Base-by-base conservation (phyloP, 768 basidiomycete genomes). In the Lentinula lateritia region DNA sequence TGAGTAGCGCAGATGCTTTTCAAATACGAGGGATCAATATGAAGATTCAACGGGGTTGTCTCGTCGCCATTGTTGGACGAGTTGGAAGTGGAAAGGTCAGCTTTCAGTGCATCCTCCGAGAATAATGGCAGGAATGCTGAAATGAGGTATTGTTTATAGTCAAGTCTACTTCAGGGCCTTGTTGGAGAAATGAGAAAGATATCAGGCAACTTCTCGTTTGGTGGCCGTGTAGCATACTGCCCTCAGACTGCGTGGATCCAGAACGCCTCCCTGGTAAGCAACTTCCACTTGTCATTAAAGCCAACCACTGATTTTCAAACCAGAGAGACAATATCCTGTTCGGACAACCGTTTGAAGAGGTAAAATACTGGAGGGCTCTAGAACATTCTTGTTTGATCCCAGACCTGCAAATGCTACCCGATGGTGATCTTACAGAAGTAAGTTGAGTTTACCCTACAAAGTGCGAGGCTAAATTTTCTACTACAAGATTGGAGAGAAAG, bases 241-340 rank as follows among this genome's bases (percentile, higher is more conserved):
- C 79, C 88, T 15, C 89, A 92, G 71, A 83, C 81, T 0, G 86
- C 88, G 0, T 92, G 89, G 89, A 90, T 92, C 52, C 87, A 89
- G 70, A 89, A 89, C 67, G 82, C 83, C 0, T 78, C 83, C 5
- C 66, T 87, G 68, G 86, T 86, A 58, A 54, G 81, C 8, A 18
- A 20, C n/a, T 15, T 39, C 4, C 18, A 8, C 15, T 15, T 28
- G 28, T 15, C 20, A 18, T 39, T 42, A 12, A 28, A 35, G 4
- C 28, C 32, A 9, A 6, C 28, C 5, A 9, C 32, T 23, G 12
- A 38, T 41, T 62, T 28, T 13, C 2, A 15, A 15, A 48, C 32
- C 57, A 88, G 81, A 74, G 85, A 62, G 85, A 88, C 48, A 91
- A 90, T 65, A 77, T 90, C 35, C 67, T 84, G 1, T 92, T 90